Conservation (phyloP, 805 yeast genomes). For the Monosporozyma aquatica region DNA sequence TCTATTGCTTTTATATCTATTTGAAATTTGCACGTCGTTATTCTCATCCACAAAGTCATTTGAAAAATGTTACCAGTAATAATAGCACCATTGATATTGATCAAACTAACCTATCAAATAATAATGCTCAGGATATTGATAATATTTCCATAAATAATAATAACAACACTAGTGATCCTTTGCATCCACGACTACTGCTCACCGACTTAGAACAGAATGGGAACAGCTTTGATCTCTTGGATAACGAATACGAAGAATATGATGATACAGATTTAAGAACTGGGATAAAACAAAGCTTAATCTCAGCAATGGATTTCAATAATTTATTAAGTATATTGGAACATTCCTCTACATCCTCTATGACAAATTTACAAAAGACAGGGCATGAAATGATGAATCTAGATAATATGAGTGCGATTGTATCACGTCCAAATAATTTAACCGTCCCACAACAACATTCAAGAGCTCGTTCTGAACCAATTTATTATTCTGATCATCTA, state of each 20-base stretch:
- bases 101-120: neutral
- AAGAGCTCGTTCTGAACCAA: slow-evolving; percentile 4
- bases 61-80: neutral
- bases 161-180: too few species aligned
- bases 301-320: slow-evolving; percentile 27
- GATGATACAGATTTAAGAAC: slow-evolving; percentile 6
- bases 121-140: neutral
- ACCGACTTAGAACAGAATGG: neutral
- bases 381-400: neutral
- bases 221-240: neutral
- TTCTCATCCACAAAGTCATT: neutral
- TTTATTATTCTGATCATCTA: neutral
- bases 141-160: neutral
- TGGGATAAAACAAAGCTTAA: slow-evolving; percentile 23
- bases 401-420: neutral
- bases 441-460: neutral
- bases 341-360: slow-evolving; percentile 8
- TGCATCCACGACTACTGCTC: too few species aligned
- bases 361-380: neutral
- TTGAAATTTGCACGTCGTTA: slow-evolving; percentile 6
- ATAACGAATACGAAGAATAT: neutral
- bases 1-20: slow-evolving; percentile 17
- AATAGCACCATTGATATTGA: too few species aligned
- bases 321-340: slow-evolving; percentile 22
- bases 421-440: neutral